Percentiles rank a stretch among this genome's conserved stretches.
Evolutionary conservation across 2,329 filamentous ascomycete genomes (phyloP).

Genomic region (Akanthomyces dipterigenus): DNA sequence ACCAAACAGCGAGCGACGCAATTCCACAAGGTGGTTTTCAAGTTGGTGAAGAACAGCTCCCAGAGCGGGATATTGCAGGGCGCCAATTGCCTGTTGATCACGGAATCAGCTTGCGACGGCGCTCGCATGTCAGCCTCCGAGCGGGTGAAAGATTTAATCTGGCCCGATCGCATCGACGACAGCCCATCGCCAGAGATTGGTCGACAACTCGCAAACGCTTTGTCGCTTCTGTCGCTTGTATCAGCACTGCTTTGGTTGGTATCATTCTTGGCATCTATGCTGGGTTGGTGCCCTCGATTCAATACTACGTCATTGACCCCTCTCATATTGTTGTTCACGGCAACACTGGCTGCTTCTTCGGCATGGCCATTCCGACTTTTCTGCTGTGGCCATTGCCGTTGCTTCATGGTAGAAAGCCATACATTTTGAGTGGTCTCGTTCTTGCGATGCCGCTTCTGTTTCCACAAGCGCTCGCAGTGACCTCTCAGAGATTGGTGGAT

Average conservation of each 20-base stretch:
- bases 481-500: slow-evolving; percentile 48
- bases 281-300: slow-evolving; percentile 70
- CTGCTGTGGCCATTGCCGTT: slow-evolving; percentile 68
- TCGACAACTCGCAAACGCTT: slow-evolving; percentile 59
- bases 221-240: slow-evolving; percentile 61
- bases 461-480: slow-evolving; percentile 64
- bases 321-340: slow-evolving; percentile 62
- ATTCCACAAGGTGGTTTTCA: slow-evolving; percentile 12
- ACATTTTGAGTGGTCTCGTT: slow-evolving; percentile 62
- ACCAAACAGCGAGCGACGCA: background rate
- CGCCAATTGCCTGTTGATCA: slow-evolving; percentile 23
- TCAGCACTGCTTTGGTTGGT: slow-evolving; percentile 66
- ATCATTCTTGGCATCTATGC: slow-evolving; percentile 69
- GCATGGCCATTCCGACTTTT: slow-evolving; percentile 62
- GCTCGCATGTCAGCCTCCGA: slow-evolving; percentile 47
- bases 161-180: slow-evolving; percentile 47
- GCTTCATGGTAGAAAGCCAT: slow-evolving; percentile 70
- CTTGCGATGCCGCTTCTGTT: slow-evolving; percentile 68
- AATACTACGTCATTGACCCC: slow-evolving; percentile 67
- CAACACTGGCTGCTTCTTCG: slow-evolving; percentile 66
- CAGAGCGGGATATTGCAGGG: slow-evolving; percentile 20
- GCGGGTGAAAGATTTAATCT: slow-evolving; percentile 46
- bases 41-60: slow-evolving; percentile 19
- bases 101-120: slow-evolving; percentile 39
- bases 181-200: slow-evolving; percentile 69